phyloP scores from a whole-genome alignment of 2,329 filamentous ascomycete genomes.

The Diaporthe capsici region DNA sequence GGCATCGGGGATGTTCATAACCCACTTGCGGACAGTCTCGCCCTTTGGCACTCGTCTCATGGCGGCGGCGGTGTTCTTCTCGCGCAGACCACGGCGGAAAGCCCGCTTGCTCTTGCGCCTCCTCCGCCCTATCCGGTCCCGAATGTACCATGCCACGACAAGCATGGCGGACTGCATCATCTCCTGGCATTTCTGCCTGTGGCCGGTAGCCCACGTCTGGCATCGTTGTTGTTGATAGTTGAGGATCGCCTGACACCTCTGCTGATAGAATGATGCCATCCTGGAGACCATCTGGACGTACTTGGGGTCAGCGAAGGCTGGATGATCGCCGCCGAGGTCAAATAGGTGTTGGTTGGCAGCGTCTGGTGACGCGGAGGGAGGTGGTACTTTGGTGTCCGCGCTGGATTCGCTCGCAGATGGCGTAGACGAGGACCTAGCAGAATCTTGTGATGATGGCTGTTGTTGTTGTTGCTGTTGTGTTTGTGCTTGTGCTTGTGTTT shows the following conservation, averaged over 20 bases:
- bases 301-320: slow-evolving; percentile 53
- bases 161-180: slow-evolving; percentile 65
- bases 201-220: slow-evolving; percentile 62
- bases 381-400: slow-evolving; percentile 37
- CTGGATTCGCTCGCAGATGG: slow-evolving; percentile 34
- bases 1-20: slow-evolving; percentile 56
- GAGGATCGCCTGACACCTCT: slow-evolving; percentile 62
- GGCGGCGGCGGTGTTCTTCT: slow-evolving; percentile 46
- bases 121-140: slow-evolving; percentile 61
- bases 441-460: slow-evolving; percentile 19
- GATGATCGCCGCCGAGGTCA: slow-evolving; percentile 33
- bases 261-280: slow-evolving; percentile 64
- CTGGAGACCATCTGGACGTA: slow-evolving; percentile 62
- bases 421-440: slow-evolving; percentile 35
- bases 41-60: slow-evolving; percentile 50
- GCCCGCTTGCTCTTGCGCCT: slow-evolving; percentile 57
- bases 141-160: slow-evolving; percentile 64
- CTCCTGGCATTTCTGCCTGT: slow-evolving; percentile 63
- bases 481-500: slow-evolving; percentile 32
- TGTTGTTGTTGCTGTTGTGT: slow-evolving; percentile 33
- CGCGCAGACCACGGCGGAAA: slow-evolving; percentile 57
- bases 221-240: slow-evolving; percentile 63
- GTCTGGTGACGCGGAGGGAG: slow-evolving; percentile 20
- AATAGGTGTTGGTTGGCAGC: slow-evolving; percentile 30
- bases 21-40: slow-evolving; percentile 60